phyloP scores from a whole-genome alignment of 176 grass and related monocot species.

The Eragrostis nindensis region DNA sequence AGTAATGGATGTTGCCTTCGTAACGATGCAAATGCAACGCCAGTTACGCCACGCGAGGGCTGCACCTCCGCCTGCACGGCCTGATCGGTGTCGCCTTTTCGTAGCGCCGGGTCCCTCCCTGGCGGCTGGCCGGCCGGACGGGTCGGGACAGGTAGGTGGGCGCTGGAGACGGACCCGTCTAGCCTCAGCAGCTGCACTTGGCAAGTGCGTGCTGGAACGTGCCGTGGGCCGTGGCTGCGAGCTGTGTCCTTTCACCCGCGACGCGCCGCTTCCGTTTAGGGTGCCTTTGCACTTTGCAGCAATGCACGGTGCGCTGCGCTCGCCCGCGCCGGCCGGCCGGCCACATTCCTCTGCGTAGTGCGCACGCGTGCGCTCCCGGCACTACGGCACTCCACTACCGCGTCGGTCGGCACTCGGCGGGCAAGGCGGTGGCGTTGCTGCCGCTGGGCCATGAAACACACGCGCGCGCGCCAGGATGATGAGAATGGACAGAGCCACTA shows the following conservation, averaged over 20 bases:
- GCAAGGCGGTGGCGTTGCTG: background rate
- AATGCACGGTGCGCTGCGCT: constrained; percentile 1
- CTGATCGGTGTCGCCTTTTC: constrained; percentile 12
- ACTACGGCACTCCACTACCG: background rate
- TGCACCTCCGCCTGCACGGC: constrained; percentile 2
- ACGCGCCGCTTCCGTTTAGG: background rate
- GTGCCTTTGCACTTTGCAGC: background rate
- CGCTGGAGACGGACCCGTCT: background rate
- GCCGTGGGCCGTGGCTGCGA: background rate
- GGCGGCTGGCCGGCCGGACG: background rate
- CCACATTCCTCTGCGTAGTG: background rate
- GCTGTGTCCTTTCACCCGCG: background rate
- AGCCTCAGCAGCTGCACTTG: constrained; percentile 34
- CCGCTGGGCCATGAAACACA: background rate
- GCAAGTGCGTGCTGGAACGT: constrained; percentile 25
- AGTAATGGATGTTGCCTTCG: constrained; percentile 26
- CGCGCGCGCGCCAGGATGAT: background rate
- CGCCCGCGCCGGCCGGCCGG: constrained; percentile 2
- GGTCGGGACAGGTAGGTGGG: constrained; percentile 18
- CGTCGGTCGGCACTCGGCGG: too few relatives aligned
- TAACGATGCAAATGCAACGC: background rate
- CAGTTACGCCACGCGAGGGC: background rate
- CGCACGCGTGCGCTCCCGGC: background rate
- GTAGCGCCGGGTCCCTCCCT: constrained; percentile 28
- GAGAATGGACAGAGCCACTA: background rate